These are phyloP conservation scores for Leptosphaerulina australis DNA, from an alignment of 2,329 filamentous ascomycete genomes.

Conservation along the genomic window DNA sequence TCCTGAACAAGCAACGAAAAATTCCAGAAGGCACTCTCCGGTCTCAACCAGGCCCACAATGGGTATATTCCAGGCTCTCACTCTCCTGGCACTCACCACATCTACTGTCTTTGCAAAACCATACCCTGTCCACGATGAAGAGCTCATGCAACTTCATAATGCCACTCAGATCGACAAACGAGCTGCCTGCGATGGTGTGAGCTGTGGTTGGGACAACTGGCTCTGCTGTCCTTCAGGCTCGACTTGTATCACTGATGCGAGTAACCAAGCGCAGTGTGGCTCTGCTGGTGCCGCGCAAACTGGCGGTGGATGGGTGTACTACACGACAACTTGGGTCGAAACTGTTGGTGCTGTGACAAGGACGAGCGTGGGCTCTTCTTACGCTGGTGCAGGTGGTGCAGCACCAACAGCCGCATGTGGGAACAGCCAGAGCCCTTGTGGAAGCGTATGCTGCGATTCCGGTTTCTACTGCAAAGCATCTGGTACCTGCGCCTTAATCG, in stretches of 20 bases:
- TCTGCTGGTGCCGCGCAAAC: conserved; percentile 29
- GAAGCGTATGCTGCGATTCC: conserved; percentile 71
- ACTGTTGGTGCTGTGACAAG: conserved; percentile 59
- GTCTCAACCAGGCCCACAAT: conserved; percentile 24
- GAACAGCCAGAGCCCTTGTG: conserved; percentile 65
- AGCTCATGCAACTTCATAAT: conserved; percentile 38
- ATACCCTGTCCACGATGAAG: conserved; percentile 38
- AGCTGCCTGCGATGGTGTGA: conserved; percentile 20
- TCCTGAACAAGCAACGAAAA: background rate
- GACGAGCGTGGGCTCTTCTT: conserved; percentile 60
- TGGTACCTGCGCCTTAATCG: conserved; percentile 64
- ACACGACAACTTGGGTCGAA: conserved; percentile 63
- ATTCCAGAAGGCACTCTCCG: background rate
- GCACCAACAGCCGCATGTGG: conserved; percentile 51
- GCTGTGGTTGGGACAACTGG: conserved; percentile 44
- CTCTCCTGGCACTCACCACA: conserved; percentile 56
- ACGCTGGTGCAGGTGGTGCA: conserved; percentile 29
- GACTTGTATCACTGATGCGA: conserved; percentile 41
- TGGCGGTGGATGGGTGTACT: conserved; percentile 60
- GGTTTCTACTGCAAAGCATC: conserved; percentile 67
- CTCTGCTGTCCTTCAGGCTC: conserved; percentile 45
- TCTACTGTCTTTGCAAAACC: conserved; percentile 58
- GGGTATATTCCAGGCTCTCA: conserved; percentile 65
- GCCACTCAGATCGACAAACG: conserved; percentile 36
- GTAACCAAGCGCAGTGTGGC: conserved; percentile 46